Evolutionary conservation across 352 stramenopile genomes (phyloP).

Genomic region (Globisporangium recalcitrans): DNA sequence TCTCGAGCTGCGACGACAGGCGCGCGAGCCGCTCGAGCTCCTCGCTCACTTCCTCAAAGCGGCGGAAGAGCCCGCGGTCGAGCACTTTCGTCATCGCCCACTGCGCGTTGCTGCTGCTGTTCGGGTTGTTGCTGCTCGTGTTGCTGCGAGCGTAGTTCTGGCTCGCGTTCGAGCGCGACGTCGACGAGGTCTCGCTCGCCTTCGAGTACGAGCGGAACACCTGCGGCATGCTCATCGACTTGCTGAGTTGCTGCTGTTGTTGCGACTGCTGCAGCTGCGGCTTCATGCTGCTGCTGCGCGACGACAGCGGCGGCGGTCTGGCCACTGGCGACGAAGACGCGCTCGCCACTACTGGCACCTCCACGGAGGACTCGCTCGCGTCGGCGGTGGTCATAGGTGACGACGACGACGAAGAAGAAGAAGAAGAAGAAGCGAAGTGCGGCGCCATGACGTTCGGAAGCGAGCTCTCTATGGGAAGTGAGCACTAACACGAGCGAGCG

Average conservation of each 20-base stretch:
- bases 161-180: conserved; percentile 1
- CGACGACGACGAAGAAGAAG: conserved; percentile 8
- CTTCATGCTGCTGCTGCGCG: background rate
- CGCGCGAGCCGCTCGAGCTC: conserved; percentile 38
- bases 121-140: conserved; percentile 2
- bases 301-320: background rate
- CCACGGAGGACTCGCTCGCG: conserved; percentile 4
- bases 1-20: conserved; percentile 25
- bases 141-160: conserved; percentile 7
- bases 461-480: background rate
- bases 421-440: conserved; percentile 16
- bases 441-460: conserved; percentile 9
- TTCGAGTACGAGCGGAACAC: conserved; percentile 12
- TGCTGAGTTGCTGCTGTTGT: background rate
- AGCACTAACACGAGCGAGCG: background rate
- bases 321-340: conserved; percentile 1
- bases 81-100: conserved; percentile 18
- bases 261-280: background rate
- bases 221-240: conserved; percentile 16
- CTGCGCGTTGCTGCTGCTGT: conserved; percentile 6
- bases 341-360: background rate
- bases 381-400: conserved; percentile 3
- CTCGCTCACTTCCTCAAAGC: conserved; percentile 48
- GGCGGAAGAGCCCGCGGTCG: conserved; percentile 52
- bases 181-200: conserved; percentile 2